These are phyloP conservation scores for Gynandropsis gynandra DNA, from an alignment of 345 rosid species.

Conservation along the genomic window DNA sequence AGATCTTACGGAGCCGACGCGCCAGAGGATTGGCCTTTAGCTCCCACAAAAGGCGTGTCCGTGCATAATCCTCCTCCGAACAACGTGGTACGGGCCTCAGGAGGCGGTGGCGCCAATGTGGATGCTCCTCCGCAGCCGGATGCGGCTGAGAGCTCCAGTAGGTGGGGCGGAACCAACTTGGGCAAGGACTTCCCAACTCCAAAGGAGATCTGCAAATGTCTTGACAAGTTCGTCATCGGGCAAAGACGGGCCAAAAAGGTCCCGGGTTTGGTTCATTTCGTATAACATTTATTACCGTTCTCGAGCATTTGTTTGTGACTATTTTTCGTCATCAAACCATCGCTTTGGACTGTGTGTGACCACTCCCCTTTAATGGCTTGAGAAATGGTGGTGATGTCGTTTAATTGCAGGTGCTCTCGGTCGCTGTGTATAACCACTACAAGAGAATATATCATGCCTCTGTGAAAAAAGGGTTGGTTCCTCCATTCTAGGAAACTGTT, in stretches of 20 bases:
- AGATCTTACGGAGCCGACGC: slow-evolving; percentile 63
- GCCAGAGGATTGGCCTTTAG: slow-evolving; percentile 59
- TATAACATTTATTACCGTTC: neutral
- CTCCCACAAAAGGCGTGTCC: slow-evolving; percentile 46
- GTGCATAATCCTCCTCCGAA: slow-evolving; percentile 48
- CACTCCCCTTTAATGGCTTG: slow-evolving; percentile 1
- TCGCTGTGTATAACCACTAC: slow-evolving; percentile 92
- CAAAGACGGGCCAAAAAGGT: slow-evolving; percentile 87
- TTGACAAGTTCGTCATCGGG: slow-evolving; percentile 84
- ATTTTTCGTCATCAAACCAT: too few species aligned
- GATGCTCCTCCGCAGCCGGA: slow-evolving; percentile 39
- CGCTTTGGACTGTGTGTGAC: neutral
- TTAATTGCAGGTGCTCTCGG: slow-evolving; percentile 67
- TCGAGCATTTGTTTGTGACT: neutral
- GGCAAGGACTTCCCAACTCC: slow-evolving; percentile 93
- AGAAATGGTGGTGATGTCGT: slow-evolving; percentile 14
- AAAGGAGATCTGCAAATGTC: slow-evolving; percentile 78
- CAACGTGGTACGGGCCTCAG: slow-evolving; percentile 52
- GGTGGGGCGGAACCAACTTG: slow-evolving; percentile 84
- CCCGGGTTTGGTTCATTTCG: neutral
- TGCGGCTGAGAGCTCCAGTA: slow-evolving; percentile 25
- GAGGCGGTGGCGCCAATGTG: slow-evolving; percentile 46
- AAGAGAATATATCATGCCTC: slow-evolving; percentile 75
- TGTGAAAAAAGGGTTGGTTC: slow-evolving; percentile 62
- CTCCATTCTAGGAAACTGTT: neutral